Evolutionary conservation across 1,284 basidiomycete species (phyloP), one percentile per base, ranked within the genome.

Genomic region (Trichosporon faecale): DNA sequence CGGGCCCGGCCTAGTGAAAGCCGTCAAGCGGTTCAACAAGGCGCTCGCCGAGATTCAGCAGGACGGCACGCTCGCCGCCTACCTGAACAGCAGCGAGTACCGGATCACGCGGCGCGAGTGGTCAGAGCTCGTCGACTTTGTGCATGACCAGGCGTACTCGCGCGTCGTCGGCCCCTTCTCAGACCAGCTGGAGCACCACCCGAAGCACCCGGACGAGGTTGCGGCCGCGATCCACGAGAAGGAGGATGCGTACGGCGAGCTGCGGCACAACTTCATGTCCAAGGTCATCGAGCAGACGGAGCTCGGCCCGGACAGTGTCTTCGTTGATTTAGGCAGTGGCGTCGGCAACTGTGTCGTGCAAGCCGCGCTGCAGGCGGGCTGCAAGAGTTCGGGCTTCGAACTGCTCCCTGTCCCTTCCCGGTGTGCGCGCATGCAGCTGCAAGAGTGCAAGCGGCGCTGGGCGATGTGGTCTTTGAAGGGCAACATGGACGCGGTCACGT

Each of bases 261-360:
- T 84, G 35, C 67, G 80, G 27, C 82, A 83, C 67, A 77, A 70
- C 66, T 83, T 84, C 70, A 79, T 84, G 77, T 78, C 74, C 60
- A 79, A 80, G 66, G 73, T 84, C 40, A 78, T 83, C 33, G 76
- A 80, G 65, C 80, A 80, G 64, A 82, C 82, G 1, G 72, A 75
- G 3, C 76, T 84, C 2, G 76, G 76, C 0, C 75, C 80, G 0
- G 75, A 80, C 14, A 79, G 78, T 9, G 76, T 79, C 18, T 84
- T 84, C 49, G 82, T 88, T 27, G 87, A 88, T 75, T 82, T 88
- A 14, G 87, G 87, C 0, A 85, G 84, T 1, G 87, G 87, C 0
- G 87, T 88, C 0, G 86, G 86, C 31, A 88, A 88, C 72, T 85
- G 86, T 49, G 81, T 87, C 3, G 78, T 88, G 0, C 87, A 88